Conservation (phyloP, 148 eudicot genomes). For the Vaccinium vitisidaea region DNA sequence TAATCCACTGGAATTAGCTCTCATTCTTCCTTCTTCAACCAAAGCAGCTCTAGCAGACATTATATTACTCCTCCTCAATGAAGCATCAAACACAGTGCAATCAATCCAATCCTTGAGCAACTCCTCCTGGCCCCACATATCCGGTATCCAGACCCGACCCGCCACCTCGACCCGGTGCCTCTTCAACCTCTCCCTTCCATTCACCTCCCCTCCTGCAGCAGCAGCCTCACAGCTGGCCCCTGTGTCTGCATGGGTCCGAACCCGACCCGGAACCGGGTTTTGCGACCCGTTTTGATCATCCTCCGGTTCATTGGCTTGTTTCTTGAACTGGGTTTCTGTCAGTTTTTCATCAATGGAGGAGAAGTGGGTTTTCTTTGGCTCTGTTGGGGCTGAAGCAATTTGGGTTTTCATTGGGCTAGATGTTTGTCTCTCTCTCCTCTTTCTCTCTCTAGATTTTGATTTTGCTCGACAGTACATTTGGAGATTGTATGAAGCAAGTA, state of each 20-base stretch:
- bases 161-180: conserved; percentile 70
- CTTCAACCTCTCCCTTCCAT: conserved; percentile 62
- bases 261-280: neutral
- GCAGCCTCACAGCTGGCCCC: neutral
- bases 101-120: conserved; percentile 74
- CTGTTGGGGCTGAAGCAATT: neutral
- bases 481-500: neutral
- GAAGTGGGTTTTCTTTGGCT: neutral
- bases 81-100: conserved; percentile 50
- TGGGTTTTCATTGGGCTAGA: neutral
- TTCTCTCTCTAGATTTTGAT: neutral
- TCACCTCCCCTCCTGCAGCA: conserved; percentile 17
- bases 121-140: conserved; percentile 77
- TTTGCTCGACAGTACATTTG: neutral
- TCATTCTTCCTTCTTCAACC: conserved; percentile 38
- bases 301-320: neutral
- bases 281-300: neutral
- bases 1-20: conserved; percentile 34
- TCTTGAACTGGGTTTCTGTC: neutral
- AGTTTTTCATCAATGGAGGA: neutral
- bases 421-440: neutral
- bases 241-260: neutral
- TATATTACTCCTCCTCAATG: conserved; percentile 35
- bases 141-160: conserved; percentile 78
- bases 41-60: conserved; percentile 66